Base-by-base conservation (phyloP, 495 filamentous ascomycete genomes). In the Rostrohypoxylon terebratum region DNA sequence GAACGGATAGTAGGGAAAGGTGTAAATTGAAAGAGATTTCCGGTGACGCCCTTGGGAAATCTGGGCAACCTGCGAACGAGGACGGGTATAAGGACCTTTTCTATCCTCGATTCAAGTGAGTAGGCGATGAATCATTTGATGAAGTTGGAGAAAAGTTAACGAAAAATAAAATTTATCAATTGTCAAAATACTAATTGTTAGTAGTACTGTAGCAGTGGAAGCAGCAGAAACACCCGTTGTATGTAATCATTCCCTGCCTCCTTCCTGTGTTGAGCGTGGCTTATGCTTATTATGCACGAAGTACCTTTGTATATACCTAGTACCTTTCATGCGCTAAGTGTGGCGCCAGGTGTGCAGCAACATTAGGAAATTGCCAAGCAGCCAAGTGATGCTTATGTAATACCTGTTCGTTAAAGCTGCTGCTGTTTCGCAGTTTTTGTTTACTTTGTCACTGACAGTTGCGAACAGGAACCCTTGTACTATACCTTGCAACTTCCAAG, bases 371-470 rank as follows among this genome's bases (percentile, higher is more conserved):
- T 9, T 28, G 10, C 28, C 14, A 10, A 11, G 28, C 33, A 1
- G 18, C 1, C 16, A 10, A 11, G 28, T 54, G 7, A n/a, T 20
- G 45, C n/a, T 54, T 54, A 54, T 21, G 13, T 54, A 33, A 57
- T 6, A 34, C 28, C 9, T 3, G 53, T 57, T 34, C 28, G 18
- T 48, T 8, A 34, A 3, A 20, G 44, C 44, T 1, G 18, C 20
- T 25, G 7, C 14, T 51, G 28, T 20, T 25, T 28, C 20, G 21
- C 38, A 58, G 59, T 2, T 58, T 75, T 75, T 75, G 69, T 75
- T 75, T 75, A 75, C 73, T 75, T 72, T 58, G 34, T 54, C 38
- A 23, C 42, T 59, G 36, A 61, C 44, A 31, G 72, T 72, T 75
- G 72, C 68, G 54, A 75, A 63, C 72, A 64, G 68, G 36, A 71